Percentiles rank a stretch among this genome's conserved stretches.
These are phyloP conservation scores for Mortierella sp. DNA, from an alignment of 371 early-diverging fungal species.

Conservation along the genomic window DNA sequence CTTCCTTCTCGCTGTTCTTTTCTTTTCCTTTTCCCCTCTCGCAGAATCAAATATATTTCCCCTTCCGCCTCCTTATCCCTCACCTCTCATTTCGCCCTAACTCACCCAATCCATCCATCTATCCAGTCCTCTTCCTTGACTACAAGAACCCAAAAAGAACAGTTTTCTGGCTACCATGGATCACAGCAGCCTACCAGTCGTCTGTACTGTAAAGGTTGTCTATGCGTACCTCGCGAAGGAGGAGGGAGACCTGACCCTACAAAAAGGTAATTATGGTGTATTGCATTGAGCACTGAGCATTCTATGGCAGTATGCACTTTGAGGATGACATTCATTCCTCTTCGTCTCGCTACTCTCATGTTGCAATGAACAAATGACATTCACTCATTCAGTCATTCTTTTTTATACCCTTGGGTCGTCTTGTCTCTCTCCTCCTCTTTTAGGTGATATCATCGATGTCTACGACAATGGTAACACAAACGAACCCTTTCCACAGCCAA, in stretches of 20 bases:
- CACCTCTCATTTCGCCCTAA: background rate
- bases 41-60: background rate
- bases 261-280: constrained; percentile 34
- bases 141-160: background rate
- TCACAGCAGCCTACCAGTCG: constrained; percentile 25
- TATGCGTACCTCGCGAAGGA: constrained; percentile 45
- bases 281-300: background rate
- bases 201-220: constrained; percentile 45
- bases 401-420: background rate
- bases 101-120: background rate
- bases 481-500: background rate
- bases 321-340: background rate
- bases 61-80: background rate
- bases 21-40: background rate
- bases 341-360: background rate
- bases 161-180: constrained; percentile 13
- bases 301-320: background rate
- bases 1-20: background rate
- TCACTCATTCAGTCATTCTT: constrained; percentile 3
- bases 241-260: constrained; percentile 44
- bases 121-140: background rate
- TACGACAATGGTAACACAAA: constrained; percentile 51
- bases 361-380: background rate
- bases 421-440: background rate
- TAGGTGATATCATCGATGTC: constrained; percentile 54